Percentiles rank a stretch among this genome's conserved stretches.
These are phyloP conservation scores for Cytospora piceicola DNA, from an alignment of 2,329 filamentous ascomycete genomes.

Conservation along the genomic window DNA sequence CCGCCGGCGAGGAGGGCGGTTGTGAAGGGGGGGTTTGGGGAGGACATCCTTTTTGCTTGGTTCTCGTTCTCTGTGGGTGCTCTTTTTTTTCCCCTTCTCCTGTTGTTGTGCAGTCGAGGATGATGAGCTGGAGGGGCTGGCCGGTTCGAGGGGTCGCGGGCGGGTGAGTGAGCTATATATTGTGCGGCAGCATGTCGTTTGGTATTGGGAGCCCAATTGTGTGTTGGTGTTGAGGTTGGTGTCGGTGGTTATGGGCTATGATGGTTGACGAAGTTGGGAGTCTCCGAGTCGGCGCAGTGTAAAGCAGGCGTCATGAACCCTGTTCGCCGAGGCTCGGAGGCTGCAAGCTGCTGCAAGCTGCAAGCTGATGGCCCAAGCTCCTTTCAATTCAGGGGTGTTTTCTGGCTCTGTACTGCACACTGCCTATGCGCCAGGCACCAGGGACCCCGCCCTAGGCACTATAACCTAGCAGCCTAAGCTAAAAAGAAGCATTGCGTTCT, in stretches of 20 bases:
- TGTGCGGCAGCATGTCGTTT: slow-evolving; percentile 19
- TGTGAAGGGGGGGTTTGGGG: slow-evolving; percentile 53
- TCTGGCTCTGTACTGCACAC: not conserved
- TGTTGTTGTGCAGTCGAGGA: not conserved
- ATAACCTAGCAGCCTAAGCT: too few species aligned
- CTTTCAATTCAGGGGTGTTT: not conserved
- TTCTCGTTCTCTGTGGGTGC: too few species aligned
- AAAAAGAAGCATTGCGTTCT: too few species aligned
- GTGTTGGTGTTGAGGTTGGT: slow-evolving; percentile 1
- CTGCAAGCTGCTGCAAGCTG: not conserved
- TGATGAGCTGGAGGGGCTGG: not conserved
- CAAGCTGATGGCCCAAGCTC: slow-evolving; percentile 12
- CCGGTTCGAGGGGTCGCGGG: slow-evolving; percentile 1
- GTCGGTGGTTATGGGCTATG: not conserved
- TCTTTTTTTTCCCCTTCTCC: too few species aligned
- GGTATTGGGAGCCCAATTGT: not conserved
- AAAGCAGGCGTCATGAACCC: slow-evolving; percentile 1
- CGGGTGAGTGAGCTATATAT: slow-evolving; percentile 7
- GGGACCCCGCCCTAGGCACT: too few species aligned
- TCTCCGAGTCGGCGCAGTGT: slow-evolving; percentile 24
- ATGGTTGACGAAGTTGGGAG: slow-evolving; percentile 10
- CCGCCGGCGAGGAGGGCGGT: slow-evolving; percentile 77
- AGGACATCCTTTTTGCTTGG: slow-evolving; percentile 21
- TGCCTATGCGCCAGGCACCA: not conserved
- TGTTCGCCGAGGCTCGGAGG: slow-evolving; percentile 11